phyloP scores from a whole-genome alignment of 2,329 filamentous ascomycete genomes.

The Pestalotiopsis fici region DNA sequence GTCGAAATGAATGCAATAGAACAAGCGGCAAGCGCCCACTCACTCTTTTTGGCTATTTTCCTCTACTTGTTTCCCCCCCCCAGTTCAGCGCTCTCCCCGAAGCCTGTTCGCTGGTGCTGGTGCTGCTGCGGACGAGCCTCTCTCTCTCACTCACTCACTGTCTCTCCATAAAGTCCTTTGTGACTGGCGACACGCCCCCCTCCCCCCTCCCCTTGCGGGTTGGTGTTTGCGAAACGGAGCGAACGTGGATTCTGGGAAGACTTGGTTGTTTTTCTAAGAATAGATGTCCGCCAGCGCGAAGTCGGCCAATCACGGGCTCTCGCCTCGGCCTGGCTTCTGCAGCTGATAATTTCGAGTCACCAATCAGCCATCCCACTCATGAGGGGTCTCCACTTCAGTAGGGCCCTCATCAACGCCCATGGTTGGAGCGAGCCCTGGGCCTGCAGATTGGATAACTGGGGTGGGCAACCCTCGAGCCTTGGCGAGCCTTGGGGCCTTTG shows the following conservation, averaged over 20 bases:
- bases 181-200: neutral
- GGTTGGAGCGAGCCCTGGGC: neutral
- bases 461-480: neutral
- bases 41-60: neutral
- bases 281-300: slow-evolving; percentile 16
- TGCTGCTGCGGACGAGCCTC: neutral
- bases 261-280: slow-evolving; percentile 12
- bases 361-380: slow-evolving; percentile 12
- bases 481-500: neutral
- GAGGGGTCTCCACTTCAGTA: neutral
- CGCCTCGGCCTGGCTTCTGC: slow-evolving; percentile 13
- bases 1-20: no score
- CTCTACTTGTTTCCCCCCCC: neutral
- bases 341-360: slow-evolving; percentile 18
- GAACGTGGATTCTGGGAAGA: slow-evolving; percentile 8
- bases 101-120: neutral
- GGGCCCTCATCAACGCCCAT: neutral
- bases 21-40: neutral
- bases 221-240: slow-evolving; percentile 19
- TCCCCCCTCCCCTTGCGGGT: neutral
- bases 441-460: slow-evolving; percentile 1
- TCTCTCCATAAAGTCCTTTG: no score
- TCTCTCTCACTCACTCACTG: no score
- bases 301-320: slow-evolving; percentile 15
- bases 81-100: neutral